Conservation (phyloP, 257 asterid genomes). For the Capsicum rhomboideum region DNA sequence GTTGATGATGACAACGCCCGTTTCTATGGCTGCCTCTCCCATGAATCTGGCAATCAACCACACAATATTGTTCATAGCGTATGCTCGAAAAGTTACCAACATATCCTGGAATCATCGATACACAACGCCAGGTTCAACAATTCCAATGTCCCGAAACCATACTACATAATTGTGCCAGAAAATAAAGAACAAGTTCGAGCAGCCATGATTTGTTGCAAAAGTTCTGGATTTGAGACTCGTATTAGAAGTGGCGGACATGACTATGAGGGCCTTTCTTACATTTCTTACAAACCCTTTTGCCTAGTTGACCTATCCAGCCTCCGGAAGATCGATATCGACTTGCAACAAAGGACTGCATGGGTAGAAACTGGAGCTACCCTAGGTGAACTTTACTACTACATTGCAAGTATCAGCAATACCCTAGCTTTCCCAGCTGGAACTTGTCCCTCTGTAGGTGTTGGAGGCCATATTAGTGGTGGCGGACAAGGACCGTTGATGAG, state of each 20-base stretch:
- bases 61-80: constrained; percentile 10
- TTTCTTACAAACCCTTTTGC: constrained; percentile 21
- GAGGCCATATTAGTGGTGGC: constrained; percentile 60
- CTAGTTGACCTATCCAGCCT: constrained; percentile 36
- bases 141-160: constrained; percentile 24
- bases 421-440: constrained; percentile 49
- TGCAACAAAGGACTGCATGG: constrained; percentile 37
- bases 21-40: constrained; percentile 4
- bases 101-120: constrained; percentile 28
- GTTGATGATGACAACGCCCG: neutral
- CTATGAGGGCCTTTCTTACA: constrained; percentile 49
- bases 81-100: constrained; percentile 7
- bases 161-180: constrained; percentile 33
- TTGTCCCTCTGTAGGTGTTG: constrained; percentile 52
- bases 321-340: constrained; percentile 21
- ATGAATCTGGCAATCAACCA: neutral
- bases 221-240: constrained; percentile 20
- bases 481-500: constrained; percentile 46
- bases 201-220: constrained; percentile 29
- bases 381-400: constrained; percentile 45
- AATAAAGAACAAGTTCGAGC: constrained; percentile 23
- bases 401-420: constrained; percentile 19
- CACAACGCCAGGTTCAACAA: constrained; percentile 50
- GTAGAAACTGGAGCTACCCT: constrained; percentile 48
- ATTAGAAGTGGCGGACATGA: constrained; percentile 58